Conservation (phyloP, 1,284 basidiomycete genomes). For the Melampsora abietis-canadensis region DNA sequence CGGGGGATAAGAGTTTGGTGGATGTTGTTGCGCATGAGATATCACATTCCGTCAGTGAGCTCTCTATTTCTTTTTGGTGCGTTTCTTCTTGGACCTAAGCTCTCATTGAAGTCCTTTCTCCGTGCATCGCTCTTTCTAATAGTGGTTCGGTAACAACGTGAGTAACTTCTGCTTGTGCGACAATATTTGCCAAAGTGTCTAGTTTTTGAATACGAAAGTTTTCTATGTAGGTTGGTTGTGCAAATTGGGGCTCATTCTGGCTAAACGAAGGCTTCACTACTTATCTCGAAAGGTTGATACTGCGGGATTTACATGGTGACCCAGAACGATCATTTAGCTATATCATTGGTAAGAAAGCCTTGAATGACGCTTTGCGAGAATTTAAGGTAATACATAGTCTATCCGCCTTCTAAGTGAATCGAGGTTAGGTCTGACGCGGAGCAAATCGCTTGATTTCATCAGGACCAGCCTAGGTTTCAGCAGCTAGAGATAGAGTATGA, state of each 20-base stretch:
- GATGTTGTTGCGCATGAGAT: conserved; percentile 71
- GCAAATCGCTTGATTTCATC: conserved; percentile 38
- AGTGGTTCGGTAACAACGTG: conserved; percentile 79
- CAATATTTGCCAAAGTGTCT: background rate
- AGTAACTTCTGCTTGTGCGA: conserved; percentile 48
- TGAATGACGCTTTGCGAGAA: conserved; percentile 68
- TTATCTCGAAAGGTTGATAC: conserved; percentile 82
- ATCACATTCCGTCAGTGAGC: conserved; percentile 36
- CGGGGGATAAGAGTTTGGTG: conserved; percentile 77
- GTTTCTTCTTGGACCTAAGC: conserved; percentile 37
- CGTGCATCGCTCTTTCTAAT: conserved; percentile 60
- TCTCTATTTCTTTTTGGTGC: conserved; percentile 8
- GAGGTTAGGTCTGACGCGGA: conserved; percentile 51
- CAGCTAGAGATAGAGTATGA: conserved; percentile 79
- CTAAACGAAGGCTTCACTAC: conserved; percentile 73
- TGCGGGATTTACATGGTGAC: conserved; percentile 69
- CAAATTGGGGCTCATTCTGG: conserved; percentile 47
- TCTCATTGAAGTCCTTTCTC: conserved; percentile 51
- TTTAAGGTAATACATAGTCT: conserved; percentile 49
- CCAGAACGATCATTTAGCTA: conserved; percentile 77
- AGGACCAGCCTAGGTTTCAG: conserved; percentile 67
- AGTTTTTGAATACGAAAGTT: background rate
- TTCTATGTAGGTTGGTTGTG: conserved; percentile 36
- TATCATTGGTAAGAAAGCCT: conserved; percentile 69
- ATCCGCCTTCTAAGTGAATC: conserved; percentile 49